Conservation (phyloP, 2,329 filamentous ascomycete genomes). For the Penicillium digitatum region DNA sequence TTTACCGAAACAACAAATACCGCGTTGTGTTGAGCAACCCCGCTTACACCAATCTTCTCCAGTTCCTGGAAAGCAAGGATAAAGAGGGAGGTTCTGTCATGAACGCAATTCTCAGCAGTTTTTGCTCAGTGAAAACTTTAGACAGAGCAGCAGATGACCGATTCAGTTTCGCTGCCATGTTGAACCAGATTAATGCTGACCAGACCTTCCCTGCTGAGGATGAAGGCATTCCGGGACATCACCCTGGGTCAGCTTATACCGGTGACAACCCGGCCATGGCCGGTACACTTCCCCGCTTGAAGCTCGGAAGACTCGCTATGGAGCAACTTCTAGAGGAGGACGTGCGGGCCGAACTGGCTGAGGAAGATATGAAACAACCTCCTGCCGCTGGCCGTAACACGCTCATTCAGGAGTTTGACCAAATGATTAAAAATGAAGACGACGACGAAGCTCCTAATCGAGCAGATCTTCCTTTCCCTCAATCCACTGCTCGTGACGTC, state of each 20-base stretch:
- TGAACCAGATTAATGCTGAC: conserved; percentile 52
- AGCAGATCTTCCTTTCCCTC: conserved; percentile 77
- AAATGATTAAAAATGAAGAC: conserved; percentile 83
- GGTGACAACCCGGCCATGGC: conserved; percentile 55
- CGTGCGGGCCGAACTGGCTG: conserved; percentile 78
- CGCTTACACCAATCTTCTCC: conserved; percentile 75
- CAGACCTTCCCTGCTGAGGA: conserved; percentile 61
- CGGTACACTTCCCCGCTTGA: conserved; percentile 59
- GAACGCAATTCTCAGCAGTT: conserved; percentile 64
- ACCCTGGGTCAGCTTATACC: conserved; percentile 60
- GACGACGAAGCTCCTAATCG: conserved; percentile 76
- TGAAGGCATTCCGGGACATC: conserved; percentile 65
- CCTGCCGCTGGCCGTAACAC: conserved; percentile 66
- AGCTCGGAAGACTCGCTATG: conserved; percentile 77
- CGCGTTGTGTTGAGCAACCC: conserved; percentile 83
- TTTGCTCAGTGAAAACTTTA: conserved; percentile 57
- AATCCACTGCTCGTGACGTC: conserved; percentile 83
- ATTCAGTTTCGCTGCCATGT: conserved; percentile 57
- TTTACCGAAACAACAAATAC: conserved; percentile 85
- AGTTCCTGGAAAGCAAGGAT: conserved; percentile 82
- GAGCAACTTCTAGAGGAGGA: conserved; percentile 79
- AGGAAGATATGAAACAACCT: conserved; percentile 75
- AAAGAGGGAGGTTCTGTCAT: conserved; percentile 76
- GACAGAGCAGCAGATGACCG: conserved; percentile 57
- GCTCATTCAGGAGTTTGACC: conserved; percentile 82